Conservation (phyloP, 108 stramenopile genomes). For the Cylindrotheca closterium region DNA sequence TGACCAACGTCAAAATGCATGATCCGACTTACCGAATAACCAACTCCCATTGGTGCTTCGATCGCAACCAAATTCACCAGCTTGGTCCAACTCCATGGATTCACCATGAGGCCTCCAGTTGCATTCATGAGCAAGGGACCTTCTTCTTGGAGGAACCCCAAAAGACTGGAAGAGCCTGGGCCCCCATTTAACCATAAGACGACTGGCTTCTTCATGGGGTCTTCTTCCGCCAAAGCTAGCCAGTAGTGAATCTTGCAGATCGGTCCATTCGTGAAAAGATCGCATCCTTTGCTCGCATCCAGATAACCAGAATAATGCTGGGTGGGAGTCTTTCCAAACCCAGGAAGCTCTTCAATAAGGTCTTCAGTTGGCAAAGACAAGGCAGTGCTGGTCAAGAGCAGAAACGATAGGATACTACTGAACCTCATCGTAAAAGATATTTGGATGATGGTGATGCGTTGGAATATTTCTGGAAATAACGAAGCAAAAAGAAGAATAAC, state of each 20-base stretch:
- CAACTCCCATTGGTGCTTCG: slow-evolving; percentile 86
- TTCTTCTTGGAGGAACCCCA: slow-evolving; percentile 61
- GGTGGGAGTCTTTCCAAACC: slow-evolving; percentile 49
- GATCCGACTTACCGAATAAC: slow-evolving; percentile 54
- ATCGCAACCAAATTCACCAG: slow-evolving; percentile 67
- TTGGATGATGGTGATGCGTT: no score
- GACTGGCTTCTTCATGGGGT: slow-evolving; percentile 13
- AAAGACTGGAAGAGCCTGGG: slow-evolving; percentile 41
- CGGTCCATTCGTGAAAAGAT: slow-evolving; percentile 41
- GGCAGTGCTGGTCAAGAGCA: not conserved
- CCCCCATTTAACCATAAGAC: slow-evolving; percentile 73
- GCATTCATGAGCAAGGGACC: slow-evolving; percentile 61
- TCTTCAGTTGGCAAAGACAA: slow-evolving; percentile 18
- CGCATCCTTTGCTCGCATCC: slow-evolving; percentile 54
- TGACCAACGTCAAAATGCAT: no score
- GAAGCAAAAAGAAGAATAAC: no score
- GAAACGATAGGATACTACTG: not conserved
- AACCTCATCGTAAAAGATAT: no score
- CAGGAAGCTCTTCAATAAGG: slow-evolving; percentile 47
- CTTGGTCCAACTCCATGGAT: slow-evolving; percentile 71
- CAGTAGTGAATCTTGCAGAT: slow-evolving; percentile 58
- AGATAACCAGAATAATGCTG: slow-evolving; percentile 57
- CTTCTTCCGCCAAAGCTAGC: slow-evolving; percentile 49
- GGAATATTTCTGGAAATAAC: no score
- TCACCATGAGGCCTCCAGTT: slow-evolving; percentile 49